Conservation (phyloP, 352 stramenopile genomes). For the Phytopythium delawarense region DNA sequence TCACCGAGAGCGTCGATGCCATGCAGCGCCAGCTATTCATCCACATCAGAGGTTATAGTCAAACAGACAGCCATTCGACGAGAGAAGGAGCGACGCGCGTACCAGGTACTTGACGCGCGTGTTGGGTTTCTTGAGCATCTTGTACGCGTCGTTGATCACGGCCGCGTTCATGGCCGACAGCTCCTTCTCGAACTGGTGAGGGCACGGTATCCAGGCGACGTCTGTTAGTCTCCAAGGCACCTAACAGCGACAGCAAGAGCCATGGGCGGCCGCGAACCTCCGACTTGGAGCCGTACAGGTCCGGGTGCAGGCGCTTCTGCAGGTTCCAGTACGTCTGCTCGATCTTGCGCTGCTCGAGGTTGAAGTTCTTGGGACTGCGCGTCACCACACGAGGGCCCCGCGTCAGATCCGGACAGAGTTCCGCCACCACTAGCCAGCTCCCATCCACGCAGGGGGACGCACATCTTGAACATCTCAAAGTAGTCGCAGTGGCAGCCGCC, state of each 20-base stretch:
- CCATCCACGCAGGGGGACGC: slow-evolving; percentile 11
- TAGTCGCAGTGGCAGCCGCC: slow-evolving; percentile 68
- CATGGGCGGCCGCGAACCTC: slow-evolving; percentile 32
- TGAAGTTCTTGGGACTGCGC: slow-evolving; percentile 72
- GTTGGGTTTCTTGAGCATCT: slow-evolving; percentile 85
- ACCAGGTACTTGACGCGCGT: slow-evolving; percentile 84
- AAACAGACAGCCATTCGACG: too few species aligned
- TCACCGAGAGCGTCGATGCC: slow-evolving; percentile 80
- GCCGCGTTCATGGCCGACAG: slow-evolving; percentile 74
- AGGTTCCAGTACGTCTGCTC: slow-evolving; percentile 87
- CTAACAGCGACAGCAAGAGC: neutral
- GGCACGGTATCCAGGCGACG: neutral
- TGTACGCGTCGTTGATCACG: slow-evolving; percentile 84
- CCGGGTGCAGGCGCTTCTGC: slow-evolving; percentile 81
- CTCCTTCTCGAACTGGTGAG: slow-evolving; percentile 67
- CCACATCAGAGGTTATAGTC: neutral
- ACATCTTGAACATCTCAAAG: slow-evolving; percentile 87
- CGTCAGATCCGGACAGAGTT: slow-evolving; percentile 6
- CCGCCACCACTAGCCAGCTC: neutral
- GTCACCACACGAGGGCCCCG: neutral
- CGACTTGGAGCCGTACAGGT: slow-evolving; percentile 84
- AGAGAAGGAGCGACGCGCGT: neutral
- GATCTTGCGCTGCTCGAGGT: slow-evolving; percentile 72
- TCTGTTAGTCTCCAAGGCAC: neutral
- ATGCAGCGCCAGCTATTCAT: slow-evolving; percentile 60